A percentile compares a stretch with the other conserved stretches of the same genome.
phyloP scores from a whole-genome alignment of 192 early-diverging fungal genomes.

The Linnemannia exigua region DNA sequence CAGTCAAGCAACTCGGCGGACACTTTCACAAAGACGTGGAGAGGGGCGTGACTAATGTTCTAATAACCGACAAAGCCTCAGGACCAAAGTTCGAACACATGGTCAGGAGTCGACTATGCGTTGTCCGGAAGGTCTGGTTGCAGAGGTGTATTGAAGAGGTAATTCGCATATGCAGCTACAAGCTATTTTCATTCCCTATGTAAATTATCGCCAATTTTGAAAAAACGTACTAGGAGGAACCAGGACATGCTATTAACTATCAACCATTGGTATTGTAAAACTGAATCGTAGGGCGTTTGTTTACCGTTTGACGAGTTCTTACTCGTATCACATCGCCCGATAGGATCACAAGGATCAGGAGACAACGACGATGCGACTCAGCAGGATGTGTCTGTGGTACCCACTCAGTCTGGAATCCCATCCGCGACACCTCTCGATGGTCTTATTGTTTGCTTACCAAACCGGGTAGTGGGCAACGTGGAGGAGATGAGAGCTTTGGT shows the following conservation, averaged over 20 bases:
- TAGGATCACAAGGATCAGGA: neutral
- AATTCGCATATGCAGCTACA: neutral
- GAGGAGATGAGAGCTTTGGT: constrained; percentile 32
- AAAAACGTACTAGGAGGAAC: neutral
- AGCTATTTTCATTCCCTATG: too few relatives aligned
- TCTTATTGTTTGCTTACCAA: constrained; percentile 22
- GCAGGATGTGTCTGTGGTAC: neutral
- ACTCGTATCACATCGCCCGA: neutral
- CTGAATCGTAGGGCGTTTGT: neutral
- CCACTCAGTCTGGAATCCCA: constrained; percentile 13
- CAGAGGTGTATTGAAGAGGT: constrained; percentile 35
- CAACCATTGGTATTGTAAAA: neutral
- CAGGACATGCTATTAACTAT: neutral
- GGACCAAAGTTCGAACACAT: constrained; percentile 41
- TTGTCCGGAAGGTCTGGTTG: constrained; percentile 41
- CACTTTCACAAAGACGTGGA: constrained; percentile 25
- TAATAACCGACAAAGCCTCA: constrained; percentile 24
- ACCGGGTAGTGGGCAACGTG: constrained; percentile 25
- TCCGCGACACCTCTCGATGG: constrained; percentile 23
- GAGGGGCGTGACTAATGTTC: constrained; percentile 18
- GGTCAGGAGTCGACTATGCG: constrained; percentile 3
- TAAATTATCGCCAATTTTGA: too few relatives aligned
- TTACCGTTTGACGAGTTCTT: constrained; percentile 4
- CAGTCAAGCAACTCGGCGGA: constrained; percentile 33
- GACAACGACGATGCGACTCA: neutral